phyloP scores from a whole-genome alignment of 345 rosid genomes.

The Hibiscus mutabilis region DNA sequence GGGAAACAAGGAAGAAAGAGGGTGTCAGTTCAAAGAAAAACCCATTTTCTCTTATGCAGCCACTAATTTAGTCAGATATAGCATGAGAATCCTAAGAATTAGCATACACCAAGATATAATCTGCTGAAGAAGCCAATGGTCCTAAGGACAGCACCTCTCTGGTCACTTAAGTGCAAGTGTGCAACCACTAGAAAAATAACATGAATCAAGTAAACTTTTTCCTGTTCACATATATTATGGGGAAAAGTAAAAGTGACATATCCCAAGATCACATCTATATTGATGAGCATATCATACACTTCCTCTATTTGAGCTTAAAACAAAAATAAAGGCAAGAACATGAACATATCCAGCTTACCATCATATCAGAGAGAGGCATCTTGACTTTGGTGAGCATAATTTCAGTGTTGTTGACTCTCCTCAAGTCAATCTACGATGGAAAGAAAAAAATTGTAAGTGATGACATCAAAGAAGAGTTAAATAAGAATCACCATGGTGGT shows the following conservation, averaged over 20 bases:
- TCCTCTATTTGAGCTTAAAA: not conserved
- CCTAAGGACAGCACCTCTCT: not conserved
- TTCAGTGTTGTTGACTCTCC: constrained; percentile 98
- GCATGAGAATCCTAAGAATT: constrained; percentile 7
- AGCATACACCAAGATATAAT: not conserved
- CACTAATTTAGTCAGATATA: constrained; percentile 3
- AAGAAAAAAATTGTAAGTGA: not conserved
- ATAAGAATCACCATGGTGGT: not conserved
- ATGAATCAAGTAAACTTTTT: not conserved
- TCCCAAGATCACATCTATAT: not conserved
- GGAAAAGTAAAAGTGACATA: not conserved
- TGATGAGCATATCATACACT: not conserved
- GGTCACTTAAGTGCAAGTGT: not conserved
- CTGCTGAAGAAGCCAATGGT: not conserved
- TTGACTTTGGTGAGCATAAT: constrained; percentile 99
- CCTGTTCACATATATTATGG: not conserved
- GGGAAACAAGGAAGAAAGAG: not conserved
- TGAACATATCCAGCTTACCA: constrained; percentile 53
- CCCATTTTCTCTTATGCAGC: not conserved
- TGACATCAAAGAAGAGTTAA: not conserved
- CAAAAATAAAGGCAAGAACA: not conserved
- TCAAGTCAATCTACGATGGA: constrained; percentile 69
- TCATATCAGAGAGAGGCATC: constrained; percentile 98
- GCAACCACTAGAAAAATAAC: not conserved
- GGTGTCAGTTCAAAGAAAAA: not conserved